phyloP scores from a whole-genome alignment of 2,329 filamentous ascomycete species.

The Tricladium varicosporioides region DNA sequence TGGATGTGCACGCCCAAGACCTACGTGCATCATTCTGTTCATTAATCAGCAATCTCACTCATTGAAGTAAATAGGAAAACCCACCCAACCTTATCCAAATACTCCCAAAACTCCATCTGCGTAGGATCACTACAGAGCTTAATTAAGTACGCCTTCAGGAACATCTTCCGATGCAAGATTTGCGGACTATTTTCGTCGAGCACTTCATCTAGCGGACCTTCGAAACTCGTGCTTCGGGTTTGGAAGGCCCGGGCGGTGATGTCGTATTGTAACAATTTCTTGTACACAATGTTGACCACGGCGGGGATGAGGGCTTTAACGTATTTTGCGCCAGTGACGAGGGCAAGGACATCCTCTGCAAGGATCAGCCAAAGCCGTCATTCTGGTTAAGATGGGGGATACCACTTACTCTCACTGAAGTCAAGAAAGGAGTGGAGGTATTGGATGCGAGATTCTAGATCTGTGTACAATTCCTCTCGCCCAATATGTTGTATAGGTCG shows the following conservation, averaged over 20 bases:
- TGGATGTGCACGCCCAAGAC: slow-evolving; percentile 58
- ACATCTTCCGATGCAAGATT: slow-evolving; percentile 57
- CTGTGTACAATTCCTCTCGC: slow-evolving; percentile 22
- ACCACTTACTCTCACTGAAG: slow-evolving; percentile 16
- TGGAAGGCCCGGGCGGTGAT: slow-evolving; percentile 76
- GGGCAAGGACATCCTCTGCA: slow-evolving; percentile 24
- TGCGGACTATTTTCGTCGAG: slow-evolving; percentile 45
- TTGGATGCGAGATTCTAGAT: slow-evolving; percentile 24
- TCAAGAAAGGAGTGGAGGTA: slow-evolving; percentile 31
- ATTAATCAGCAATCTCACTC: no score
- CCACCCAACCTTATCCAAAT: slow-evolving; percentile 23
- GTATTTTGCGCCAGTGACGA: slow-evolving; percentile 24
- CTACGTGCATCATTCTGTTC: slow-evolving; percentile 46
- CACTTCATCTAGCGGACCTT: slow-evolving; percentile 52
- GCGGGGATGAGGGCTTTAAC: slow-evolving; percentile 66
- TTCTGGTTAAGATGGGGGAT: not conserved
- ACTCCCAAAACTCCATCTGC: slow-evolving; percentile 28
- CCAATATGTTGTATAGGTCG: slow-evolving; percentile 19
- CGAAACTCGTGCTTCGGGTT: slow-evolving; percentile 58
- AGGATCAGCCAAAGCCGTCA: not conserved
- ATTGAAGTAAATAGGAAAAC: not conserved
- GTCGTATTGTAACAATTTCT: slow-evolving; percentile 75
- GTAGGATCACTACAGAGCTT: slow-evolving; percentile 21
- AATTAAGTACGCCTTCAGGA: slow-evolving; percentile 69
- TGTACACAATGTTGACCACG: slow-evolving; percentile 80